Base-by-base conservation (phyloP, 2,329 filamentous ascomycete species). In the Fusarium nodosum region DNA sequence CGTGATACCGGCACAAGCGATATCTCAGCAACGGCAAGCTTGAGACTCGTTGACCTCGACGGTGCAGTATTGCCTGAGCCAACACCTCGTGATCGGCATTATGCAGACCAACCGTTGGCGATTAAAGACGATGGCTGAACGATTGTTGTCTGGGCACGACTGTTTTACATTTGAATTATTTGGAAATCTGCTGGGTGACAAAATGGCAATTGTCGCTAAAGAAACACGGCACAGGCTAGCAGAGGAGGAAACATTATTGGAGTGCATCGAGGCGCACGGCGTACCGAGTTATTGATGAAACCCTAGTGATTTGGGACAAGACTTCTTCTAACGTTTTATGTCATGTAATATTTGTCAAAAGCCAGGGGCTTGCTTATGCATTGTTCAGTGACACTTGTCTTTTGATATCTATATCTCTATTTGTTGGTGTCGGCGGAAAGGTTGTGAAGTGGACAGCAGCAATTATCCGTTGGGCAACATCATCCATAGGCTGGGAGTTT, bases 181-280 rank as follows among this genome's bases (percentile, higher is more conserved):
- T 71, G 68, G 68, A 56, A 68, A 65, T 39, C 54, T 2, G 48
- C 28, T 33, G 22, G 39, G 45, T 26, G 44, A 33, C 48, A 39
- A 33, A 15, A 31, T 39, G 45, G 33, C 22, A 42, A 30, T 26
- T 18, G 51, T 63, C 50, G 30, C 38, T 2, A 20, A 50, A 48
- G n/a, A 42, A 20, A 41, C 13, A 16, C 13, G 39, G 48, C 34
- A 50, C 26, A 51, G 15, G 46, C 64, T 26, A 38, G 52, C 42
- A 46, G 56, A 38, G 56, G 55, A 53, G 44, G 47, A 56, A 54
- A 55, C 50, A 48, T 47, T 45, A 68, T 56, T 55, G 62, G 56
- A 60, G 59, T 60, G 57, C 69, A 73, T 73, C 64, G 45, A 60
- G 73, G 73, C 73, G 73, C 60, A 76, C 59, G 74, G 73, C 73